Percentiles rank a stretch among this genome's conserved stretches.
Evolutionary conservation across 1,284 basidiomycete genomes (phyloP).

Genomic region (Tremellales sp.): DNA sequence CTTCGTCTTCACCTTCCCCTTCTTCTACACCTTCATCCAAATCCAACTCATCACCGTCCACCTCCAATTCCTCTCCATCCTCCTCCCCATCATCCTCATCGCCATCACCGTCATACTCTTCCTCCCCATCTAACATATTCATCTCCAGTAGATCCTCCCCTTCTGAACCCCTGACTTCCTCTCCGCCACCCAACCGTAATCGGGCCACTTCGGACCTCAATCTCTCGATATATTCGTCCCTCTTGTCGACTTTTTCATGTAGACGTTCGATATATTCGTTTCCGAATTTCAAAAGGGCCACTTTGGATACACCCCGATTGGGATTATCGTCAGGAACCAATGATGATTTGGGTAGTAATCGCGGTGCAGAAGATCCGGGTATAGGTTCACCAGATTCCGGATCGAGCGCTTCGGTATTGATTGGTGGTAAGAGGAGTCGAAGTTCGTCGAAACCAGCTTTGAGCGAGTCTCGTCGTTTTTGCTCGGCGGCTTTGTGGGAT

Average conservation of each 20-base stretch:
- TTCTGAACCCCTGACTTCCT: slow-evolving; percentile 27
- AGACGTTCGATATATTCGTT: slow-evolving; percentile 81
- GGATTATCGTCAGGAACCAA: slow-evolving; percentile 75
- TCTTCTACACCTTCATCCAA: not conserved
- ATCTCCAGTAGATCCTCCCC: slow-evolving; percentile 25
- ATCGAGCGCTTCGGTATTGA: slow-evolving; percentile 62
- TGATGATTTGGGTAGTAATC: slow-evolving; percentile 69
- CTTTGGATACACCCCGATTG: slow-evolving; percentile 91
- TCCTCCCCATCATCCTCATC: not conserved
- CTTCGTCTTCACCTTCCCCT: not conserved
- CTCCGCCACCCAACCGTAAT: slow-evolving; percentile 52
- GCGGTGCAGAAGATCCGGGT: slow-evolving; percentile 77
- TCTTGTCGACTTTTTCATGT: slow-evolving; percentile 70
- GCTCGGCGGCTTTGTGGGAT: slow-evolving; percentile 95
- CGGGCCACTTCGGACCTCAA: slow-evolving; percentile 66
- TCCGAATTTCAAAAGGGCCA: slow-evolving; percentile 82
- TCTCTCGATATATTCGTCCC: slow-evolving; percentile 72
- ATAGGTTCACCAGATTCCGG: slow-evolving; percentile 64
- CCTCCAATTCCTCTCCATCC: not conserved
- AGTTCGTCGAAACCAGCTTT: slow-evolving; percentile 96
- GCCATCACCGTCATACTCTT: slow-evolving; percentile 30
- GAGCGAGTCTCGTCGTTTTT: slow-evolving; percentile 90
- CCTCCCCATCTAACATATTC: slow-evolving; percentile 55
- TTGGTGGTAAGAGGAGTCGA: slow-evolving; percentile 78
- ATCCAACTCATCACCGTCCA: not conserved